Evolutionary conservation across 1,284 basidiomycete genomes (phyloP).

Genomic region (Trichosporon ovoides): DNA sequence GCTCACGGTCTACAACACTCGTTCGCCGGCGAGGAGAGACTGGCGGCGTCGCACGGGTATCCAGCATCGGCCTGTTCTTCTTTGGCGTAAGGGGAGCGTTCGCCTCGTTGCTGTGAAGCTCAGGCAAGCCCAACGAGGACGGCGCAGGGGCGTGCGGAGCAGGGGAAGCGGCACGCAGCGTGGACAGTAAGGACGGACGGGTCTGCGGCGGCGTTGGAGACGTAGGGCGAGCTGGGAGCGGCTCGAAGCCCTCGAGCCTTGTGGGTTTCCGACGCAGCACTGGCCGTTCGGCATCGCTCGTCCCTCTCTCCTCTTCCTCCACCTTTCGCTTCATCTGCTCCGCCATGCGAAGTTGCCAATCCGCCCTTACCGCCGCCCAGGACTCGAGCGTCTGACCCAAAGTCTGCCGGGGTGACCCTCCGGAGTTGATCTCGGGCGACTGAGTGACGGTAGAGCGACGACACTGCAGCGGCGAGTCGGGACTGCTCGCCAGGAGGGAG

Average conservation of each 20-base stretch:
- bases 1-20: not conserved
- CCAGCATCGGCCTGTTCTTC: not conserved
- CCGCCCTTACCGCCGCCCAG: not conserved
- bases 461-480: not conserved
- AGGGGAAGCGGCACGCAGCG: not conserved
- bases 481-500: conserved; percentile 4
- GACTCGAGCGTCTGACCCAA: not conserved
- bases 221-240: not conserved
- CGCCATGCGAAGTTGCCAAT: not conserved
- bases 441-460: not conserved
- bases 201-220: not conserved
- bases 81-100: not conserved
- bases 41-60: not conserved
- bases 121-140: not conserved
- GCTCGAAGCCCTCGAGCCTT: not conserved
- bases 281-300: not conserved
- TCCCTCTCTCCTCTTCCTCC: not conserved
- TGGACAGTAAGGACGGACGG: not conserved
- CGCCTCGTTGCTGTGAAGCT: not conserved
- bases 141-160: not conserved
- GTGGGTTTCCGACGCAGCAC: not conserved
- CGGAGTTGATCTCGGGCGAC: not conserved
- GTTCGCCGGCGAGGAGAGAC: not conserved
- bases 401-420: not conserved
- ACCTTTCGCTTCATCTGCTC: not conserved